Percentiles rank a stretch among this genome's conserved stretches.
Evolutionary conservation across 2,329 filamentous ascomycete genomes (phyloP).

Genomic region (Capronia americana): DNA sequence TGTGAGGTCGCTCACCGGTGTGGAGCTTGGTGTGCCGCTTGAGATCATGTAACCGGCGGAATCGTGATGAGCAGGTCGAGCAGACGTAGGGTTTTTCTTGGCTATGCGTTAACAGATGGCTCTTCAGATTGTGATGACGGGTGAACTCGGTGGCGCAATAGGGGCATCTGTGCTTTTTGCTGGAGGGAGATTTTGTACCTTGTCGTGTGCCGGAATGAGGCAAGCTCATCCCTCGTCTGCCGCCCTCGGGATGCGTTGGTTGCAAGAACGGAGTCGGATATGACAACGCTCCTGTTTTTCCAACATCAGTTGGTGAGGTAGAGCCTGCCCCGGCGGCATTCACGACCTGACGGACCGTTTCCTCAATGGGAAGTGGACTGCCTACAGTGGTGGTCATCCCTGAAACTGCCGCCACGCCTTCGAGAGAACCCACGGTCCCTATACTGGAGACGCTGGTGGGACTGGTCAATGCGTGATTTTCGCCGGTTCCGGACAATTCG

Average conservation of each 20-base stretch:
- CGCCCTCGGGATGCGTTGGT: constrained; percentile 56
- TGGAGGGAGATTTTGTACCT: constrained; percentile 71
- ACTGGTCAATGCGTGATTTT: constrained; percentile 57
- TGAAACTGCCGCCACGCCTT: constrained; percentile 57
- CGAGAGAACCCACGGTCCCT: constrained; percentile 60
- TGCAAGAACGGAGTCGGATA: constrained; percentile 65
- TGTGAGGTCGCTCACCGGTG: constrained; percentile 92
- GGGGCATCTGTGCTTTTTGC: constrained; percentile 94
- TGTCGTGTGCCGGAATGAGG: constrained; percentile 62
- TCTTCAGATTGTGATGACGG: constrained; percentile 95
- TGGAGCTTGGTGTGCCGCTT: constrained; percentile 97
- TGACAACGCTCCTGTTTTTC: constrained; percentile 63
- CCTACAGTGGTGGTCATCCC: constrained; percentile 57
- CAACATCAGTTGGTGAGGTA: constrained; percentile 49
- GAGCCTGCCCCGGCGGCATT: constrained; percentile 45
- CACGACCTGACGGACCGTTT: constrained; percentile 49
- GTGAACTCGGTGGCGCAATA: constrained; percentile 98
- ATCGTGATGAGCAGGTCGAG: constrained; percentile 89
- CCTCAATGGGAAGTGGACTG: constrained; percentile 56
- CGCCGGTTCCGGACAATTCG: constrained; percentile 45
- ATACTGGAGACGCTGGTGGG: constrained; percentile 62
- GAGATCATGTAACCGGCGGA: constrained; percentile 89
- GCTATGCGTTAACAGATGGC: constrained; percentile 93
- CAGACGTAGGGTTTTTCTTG: constrained; percentile 98
- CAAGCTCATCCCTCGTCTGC: constrained; percentile 64